Percentiles rank a stretch among this genome's conserved stretches.
Evolutionary conservation across 176 grass and related monocot genomes (phyloP).

Genomic region (maize (Zea mays)): DNA sequence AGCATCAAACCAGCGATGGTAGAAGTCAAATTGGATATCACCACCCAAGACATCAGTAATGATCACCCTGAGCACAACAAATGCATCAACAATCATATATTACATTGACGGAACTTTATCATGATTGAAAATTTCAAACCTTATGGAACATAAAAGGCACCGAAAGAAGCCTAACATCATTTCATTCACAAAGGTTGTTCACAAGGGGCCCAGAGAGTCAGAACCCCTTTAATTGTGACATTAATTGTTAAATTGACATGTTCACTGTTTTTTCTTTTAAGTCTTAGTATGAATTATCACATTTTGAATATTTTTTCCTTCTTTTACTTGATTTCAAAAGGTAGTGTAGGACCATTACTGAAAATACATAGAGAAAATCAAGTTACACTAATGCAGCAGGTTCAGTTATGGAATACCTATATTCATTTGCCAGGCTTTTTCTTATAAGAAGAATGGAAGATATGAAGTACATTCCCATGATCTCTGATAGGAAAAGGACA

Average conservation of each 20-base stretch:
- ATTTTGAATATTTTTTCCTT: neutral
- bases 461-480: slow-evolving; percentile 99
- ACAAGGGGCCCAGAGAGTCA: neutral
- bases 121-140: slow-evolving; percentile 14
- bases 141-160: neutral
- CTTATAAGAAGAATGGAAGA: slow-evolving; percentile 98
- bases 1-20: slow-evolving; percentile 96
- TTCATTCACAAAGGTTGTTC: slow-evolving; percentile 7
- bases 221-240: neutral
- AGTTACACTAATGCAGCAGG: slow-evolving; percentile 5
- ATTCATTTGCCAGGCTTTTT: slow-evolving; percentile 94
- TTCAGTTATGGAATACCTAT: slow-evolving; percentile 58
- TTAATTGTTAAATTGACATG: slow-evolving; percentile 3
- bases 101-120: neutral
- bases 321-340: neutral
- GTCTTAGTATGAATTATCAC: neutral
- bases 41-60: slow-evolving; percentile 96
- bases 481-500: slow-evolving; percentile 94
- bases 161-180: slow-evolving; percentile 21
- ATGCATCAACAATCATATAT: slow-evolving; percentile 27
- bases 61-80: slow-evolving; percentile 66
- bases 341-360: neutral
- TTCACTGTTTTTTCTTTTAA: slow-evolving; percentile 12
- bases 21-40: slow-evolving; percentile 98
- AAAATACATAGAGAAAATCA: neutral